phyloP scores from a whole-genome alignment of 371 early-diverging fungal genomes.

The Saksenaea oblongispora region DNA sequence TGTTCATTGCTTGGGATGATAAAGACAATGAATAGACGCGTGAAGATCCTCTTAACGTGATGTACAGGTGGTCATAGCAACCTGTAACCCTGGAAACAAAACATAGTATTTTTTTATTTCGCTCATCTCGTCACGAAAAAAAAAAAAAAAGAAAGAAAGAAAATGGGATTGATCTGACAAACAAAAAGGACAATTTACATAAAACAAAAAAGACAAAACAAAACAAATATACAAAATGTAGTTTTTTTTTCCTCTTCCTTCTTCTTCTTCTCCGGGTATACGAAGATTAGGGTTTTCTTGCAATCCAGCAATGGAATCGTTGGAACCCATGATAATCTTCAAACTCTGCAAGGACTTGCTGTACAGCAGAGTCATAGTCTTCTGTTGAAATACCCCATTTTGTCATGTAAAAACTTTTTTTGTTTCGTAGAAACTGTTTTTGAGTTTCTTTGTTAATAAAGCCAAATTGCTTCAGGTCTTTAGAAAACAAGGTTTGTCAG shows the following conservation, averaged over 20 bases:
- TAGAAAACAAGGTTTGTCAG: background rate
- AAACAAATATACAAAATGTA: background rate
- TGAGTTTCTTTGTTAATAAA: conserved; percentile 53
- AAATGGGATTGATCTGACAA: background rate
- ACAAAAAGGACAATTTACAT: background rate
- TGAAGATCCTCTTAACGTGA: too few species aligned
- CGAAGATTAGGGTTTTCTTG: conserved; percentile 21
- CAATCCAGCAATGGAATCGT: conserved; percentile 46
- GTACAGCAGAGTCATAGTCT: conserved; percentile 47
- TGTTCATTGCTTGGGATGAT: too few species aligned
- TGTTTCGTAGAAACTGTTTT: conserved; percentile 38
- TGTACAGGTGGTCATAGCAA: too few species aligned
- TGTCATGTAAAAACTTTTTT: conserved; percentile 34
- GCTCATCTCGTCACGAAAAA: too few species aligned
- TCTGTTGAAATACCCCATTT: conserved; percentile 45
- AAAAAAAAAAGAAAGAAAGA: too few species aligned
- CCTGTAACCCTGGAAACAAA: too few species aligned
- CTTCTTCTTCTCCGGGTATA: background rate
- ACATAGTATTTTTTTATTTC: too few species aligned
- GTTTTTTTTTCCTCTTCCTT: background rate
- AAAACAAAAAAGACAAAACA: background rate
- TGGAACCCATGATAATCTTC: conserved; percentile 48
- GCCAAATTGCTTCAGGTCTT: conserved; percentile 55
- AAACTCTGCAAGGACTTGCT: conserved; percentile 46
- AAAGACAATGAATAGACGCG: too few species aligned